These are phyloP conservation scores for Phaeosphaeria sp. DNA, from an alignment of 2,329 filamentous ascomycete species.

Conservation along the genomic window DNA sequence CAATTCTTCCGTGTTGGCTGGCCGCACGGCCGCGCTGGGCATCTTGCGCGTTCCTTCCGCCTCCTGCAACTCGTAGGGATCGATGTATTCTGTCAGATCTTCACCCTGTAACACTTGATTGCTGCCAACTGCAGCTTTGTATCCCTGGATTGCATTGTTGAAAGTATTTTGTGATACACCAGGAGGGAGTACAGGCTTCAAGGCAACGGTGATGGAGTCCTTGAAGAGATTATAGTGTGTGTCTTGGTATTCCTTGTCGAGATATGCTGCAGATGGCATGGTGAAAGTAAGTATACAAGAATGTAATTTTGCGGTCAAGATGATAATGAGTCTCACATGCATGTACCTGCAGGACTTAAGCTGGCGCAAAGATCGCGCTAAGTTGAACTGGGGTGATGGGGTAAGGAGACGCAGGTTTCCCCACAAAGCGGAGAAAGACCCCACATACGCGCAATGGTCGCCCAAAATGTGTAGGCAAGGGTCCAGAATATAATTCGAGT, in stretches of 20 bases:
- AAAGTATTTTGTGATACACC: conserved; percentile 49
- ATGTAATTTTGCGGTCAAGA: neutral
- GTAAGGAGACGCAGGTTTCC: neutral
- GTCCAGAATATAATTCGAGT: neutral
- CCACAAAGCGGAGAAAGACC: conserved; percentile 5
- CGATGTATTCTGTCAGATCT: conserved; percentile 53
- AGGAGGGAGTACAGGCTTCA: conserved; percentile 51
- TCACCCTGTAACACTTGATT: conserved; percentile 50
- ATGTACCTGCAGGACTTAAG: neutral
- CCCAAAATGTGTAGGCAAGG: neutral
- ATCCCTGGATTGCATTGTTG: conserved; percentile 45
- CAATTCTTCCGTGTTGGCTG: conserved; percentile 31
- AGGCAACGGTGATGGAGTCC: conserved; percentile 46
- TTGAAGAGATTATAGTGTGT: conserved; percentile 53
- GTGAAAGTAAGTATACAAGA: neutral
- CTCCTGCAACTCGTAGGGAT: conserved; percentile 56
- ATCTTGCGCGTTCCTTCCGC: conserved; percentile 48
- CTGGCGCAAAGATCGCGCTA: neutral
- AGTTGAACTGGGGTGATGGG: neutral
- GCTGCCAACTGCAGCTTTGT: conserved; percentile 45
- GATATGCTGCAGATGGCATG: conserved; percentile 38
- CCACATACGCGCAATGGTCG: neutral
- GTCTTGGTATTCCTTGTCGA: conserved; percentile 51
- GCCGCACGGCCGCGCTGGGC: conserved; percentile 54
- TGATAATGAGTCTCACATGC: neutral